These are phyloP conservation scores for Globisporangium splendens DNA, from an alignment of 352 stramenopile genomes.

Conservation along the genomic window DNA sequence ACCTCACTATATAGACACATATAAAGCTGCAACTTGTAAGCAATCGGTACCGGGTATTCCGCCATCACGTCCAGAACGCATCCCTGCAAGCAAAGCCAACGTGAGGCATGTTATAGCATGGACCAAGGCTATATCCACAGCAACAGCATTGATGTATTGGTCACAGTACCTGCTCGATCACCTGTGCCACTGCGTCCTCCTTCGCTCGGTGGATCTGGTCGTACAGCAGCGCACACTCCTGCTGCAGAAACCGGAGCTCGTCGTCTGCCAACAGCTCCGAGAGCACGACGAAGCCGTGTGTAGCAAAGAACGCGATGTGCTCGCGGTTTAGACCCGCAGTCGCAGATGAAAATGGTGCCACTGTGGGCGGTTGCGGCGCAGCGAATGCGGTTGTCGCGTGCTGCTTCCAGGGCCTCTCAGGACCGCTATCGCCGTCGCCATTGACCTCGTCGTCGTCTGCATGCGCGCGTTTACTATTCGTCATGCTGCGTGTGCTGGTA, in stretches of 20 bases:
- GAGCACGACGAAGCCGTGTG: constrained; percentile 24
- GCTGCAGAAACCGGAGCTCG: constrained; percentile 33
- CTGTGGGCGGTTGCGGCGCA: no score
- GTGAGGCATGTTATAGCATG: no score
- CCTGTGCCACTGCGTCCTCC: constrained; percentile 14
- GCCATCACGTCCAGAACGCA: constrained; percentile 63
- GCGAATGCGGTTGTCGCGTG: no score
- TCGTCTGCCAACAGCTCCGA: constrained; percentile 29
- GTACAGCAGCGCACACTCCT: constrained; percentile 34
- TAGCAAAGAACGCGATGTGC: constrained; percentile 7
- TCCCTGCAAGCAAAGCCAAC: constrained; percentile 19
- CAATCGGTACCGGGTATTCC: constrained; percentile 34
- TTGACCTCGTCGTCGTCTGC: no score
- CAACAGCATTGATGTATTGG: no score
- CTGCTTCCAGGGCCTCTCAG: no score
- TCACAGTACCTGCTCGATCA: constrained; percentile 21
- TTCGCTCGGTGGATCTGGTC: constrained; percentile 1
- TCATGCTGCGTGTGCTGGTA: no score
- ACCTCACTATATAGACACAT: no score
- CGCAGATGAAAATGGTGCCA: no score
- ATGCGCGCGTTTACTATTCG: no score
- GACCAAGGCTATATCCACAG: no score
- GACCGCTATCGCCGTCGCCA: no score
- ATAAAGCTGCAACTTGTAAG: neutral
- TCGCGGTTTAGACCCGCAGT: neutral